Percentiles rank a stretch among this genome's conserved stretches.
These are phyloP conservation scores for Wickerhamiella sorbophila DNA, from an alignment of 805 yeast genomes.

Conservation along the genomic window DNA sequence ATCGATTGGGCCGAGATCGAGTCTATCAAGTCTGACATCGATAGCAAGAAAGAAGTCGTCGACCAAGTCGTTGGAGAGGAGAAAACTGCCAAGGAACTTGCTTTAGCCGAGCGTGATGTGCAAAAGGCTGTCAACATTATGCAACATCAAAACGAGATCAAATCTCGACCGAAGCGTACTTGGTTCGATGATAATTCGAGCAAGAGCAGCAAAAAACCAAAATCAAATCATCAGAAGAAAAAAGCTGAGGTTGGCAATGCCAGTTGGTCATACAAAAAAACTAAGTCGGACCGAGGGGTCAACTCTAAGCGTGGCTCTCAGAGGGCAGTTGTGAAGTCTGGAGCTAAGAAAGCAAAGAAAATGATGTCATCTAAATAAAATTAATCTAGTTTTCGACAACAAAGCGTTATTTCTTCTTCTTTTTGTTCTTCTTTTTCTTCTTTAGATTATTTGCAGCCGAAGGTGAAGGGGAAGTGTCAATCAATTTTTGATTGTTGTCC, in stretches of 20 bases:
- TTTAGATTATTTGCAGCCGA: background rate
- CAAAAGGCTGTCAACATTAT: conserved; percentile 73
- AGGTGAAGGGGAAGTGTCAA: no score
- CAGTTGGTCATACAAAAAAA: conserved; percentile 60
- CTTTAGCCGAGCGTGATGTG: conserved; percentile 83
- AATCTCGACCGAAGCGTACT: conserved; percentile 83
- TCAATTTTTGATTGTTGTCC: no score
- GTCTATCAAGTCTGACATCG: conserved; percentile 45
- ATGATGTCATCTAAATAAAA: background rate
- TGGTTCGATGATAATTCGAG: conserved; percentile 60
- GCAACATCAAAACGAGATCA: conserved; percentile 67
- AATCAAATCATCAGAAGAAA: conserved; percentile 49
- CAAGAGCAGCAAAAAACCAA: conserved; percentile 28
- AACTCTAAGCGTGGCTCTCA: conserved; percentile 16
- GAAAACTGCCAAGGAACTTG: conserved; percentile 70
- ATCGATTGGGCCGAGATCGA: conserved; percentile 86
- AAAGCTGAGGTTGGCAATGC: conserved; percentile 47
- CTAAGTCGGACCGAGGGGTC: conserved; percentile 47
- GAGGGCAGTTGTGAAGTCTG: conserved; percentile 14
- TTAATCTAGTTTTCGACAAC: background rate
- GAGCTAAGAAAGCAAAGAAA: conserved; percentile 11
- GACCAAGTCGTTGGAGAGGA: conserved; percentile 79
- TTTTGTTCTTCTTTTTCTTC: conserved; percentile 10
- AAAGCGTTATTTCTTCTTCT: conserved; percentile 7
- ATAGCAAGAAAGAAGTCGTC: conserved; percentile 42